Base-by-base conservation (phyloP, 129 eudicot species). In the Lactuca saligna region DNA sequence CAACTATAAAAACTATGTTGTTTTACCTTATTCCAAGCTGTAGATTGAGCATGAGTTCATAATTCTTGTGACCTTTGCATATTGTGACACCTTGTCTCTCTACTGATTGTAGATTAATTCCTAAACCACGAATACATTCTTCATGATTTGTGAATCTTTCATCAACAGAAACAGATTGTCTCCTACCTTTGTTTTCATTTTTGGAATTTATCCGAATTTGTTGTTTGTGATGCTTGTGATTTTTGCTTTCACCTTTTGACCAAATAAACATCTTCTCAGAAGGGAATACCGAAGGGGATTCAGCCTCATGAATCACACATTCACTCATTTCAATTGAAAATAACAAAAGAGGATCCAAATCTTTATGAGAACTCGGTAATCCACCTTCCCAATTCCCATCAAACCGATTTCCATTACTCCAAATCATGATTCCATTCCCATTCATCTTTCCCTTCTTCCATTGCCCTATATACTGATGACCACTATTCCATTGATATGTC, bases 21-120 rank as follows among this genome's bases (percentile, higher is more conserved):
- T 8, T 16, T 17, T 85, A 92, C 98, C 98, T 88, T 74, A 92
- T 92, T 51, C 98, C 98, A 56, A 88, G 96, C 81, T 92, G 98
- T 80, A 92, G 76, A 80, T 88, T 92, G 33, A 92, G 96, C 98
- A 88, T 88, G 60, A 92, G 84, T 63, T 92, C 98, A 70, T 84
- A 92, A 75, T 84, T 86, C 80, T 82, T 86, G 61, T 92, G 96
- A 57, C 94, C 96, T 78, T 79, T 88, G 65, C 82, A 75, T 41
- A 92, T 88, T 20, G 87, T 68, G 5, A 62, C 63, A 62, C 98
- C 98, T 74, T 86, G 96, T 74, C 61, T 84, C 72, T 71, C 79
- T 10, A 66, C 34, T 5, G 78, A 71, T 17, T 76, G 81, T 72
- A 72, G 70, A 44, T 60, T 63, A 62, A 83, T 65, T 51, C 70